phyloP scores from a whole-genome alignment of 495 filamentous ascomycete genomes.

The Penicillium longicatenatum region DNA sequence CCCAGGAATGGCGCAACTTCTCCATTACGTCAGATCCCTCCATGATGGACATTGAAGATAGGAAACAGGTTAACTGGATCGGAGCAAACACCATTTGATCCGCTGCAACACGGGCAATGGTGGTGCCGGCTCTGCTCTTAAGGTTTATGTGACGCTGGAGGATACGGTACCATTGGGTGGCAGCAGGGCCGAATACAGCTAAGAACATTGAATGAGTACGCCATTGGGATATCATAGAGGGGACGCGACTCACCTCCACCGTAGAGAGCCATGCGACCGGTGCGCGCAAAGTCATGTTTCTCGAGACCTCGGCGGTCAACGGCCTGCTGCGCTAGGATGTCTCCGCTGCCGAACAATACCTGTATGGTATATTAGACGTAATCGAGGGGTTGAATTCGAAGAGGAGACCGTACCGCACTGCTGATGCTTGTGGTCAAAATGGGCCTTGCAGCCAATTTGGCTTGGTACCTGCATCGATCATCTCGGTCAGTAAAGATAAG shows the following conservation, averaged over 20 bases:
- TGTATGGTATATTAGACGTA: constrained; percentile 22
- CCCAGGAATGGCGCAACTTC: constrained; percentile 71
- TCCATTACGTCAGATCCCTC: constrained; percentile 73
- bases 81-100: constrained; percentile 91
- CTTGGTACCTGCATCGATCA: constrained; percentile 72
- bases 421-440: constrained; percentile 87
- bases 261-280: constrained; percentile 88
- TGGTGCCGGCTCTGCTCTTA: constrained; percentile 65
- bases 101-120: constrained; percentile 74
- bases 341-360: constrained; percentile 89
- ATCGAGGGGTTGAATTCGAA: constrained; percentile 19
- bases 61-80: constrained; percentile 76
- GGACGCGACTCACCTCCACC: constrained; percentile 68
- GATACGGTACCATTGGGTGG: constrained; percentile 85
- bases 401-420: constrained; percentile 59
- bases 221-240: not conserved
- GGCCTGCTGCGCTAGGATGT: constrained; percentile 89
- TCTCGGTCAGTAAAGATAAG: not conserved
- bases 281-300: constrained; percentile 80
- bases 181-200: constrained; percentile 90
- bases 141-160: constrained; percentile 71
- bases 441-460: constrained; percentile 75
- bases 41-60: constrained; percentile 83
- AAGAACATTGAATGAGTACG: constrained; percentile 5
- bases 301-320: constrained; percentile 78